phyloP scores from a whole-genome alignment of 805 yeast genomes.

The Komagataella phaffii region DNA sequence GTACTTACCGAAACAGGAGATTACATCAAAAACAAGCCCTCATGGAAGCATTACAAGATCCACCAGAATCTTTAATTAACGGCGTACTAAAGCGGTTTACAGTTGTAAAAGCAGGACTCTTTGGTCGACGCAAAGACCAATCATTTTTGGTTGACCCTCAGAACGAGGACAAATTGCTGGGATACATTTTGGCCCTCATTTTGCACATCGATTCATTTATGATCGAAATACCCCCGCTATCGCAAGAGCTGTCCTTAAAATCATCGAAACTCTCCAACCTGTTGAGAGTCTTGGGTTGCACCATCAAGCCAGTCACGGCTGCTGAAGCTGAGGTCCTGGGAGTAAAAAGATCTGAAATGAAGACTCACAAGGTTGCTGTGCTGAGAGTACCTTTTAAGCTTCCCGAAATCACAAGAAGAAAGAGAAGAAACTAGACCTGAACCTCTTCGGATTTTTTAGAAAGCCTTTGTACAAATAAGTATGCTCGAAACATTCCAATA shows the following conservation, averaged over 20 bases:
- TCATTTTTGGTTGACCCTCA: slow-evolving; percentile 78
- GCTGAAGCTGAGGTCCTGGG: slow-evolving; percentile 68
- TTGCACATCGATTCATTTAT: slow-evolving; percentile 66
- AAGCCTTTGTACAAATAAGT: not conserved
- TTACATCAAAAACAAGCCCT: slow-evolving; percentile 44
- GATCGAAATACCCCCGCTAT: slow-evolving; percentile 68
- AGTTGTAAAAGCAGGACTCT: slow-evolving; percentile 43
- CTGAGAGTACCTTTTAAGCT: slow-evolving; percentile 80
- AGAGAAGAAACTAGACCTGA: slow-evolving; percentile 17
- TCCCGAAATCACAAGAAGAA: slow-evolving; percentile 70
- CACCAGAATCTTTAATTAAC: slow-evolving; percentile 64
- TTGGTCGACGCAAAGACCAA: slow-evolving; percentile 65
- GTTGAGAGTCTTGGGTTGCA: slow-evolving; percentile 74
- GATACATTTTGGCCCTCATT: slow-evolving; percentile 60
- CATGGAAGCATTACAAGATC: slow-evolving; percentile 45
- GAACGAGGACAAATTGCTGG: slow-evolving; percentile 74
- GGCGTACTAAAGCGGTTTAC: slow-evolving; percentile 66
- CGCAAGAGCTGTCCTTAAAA: slow-evolving; percentile 72
- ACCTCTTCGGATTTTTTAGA: no score
- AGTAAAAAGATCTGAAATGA: slow-evolving; percentile 35
- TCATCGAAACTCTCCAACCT: slow-evolving; percentile 58
- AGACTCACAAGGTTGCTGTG: slow-evolving; percentile 65
- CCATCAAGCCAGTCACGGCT: slow-evolving; percentile 54
- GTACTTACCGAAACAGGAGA: slow-evolving; percentile 66
- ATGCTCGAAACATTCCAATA: not conserved